These are phyloP conservation scores for Anthracocystis panici-leucophaei DNA, from an alignment of 1,284 basidiomycete species.

Conservation along the genomic window DNA sequence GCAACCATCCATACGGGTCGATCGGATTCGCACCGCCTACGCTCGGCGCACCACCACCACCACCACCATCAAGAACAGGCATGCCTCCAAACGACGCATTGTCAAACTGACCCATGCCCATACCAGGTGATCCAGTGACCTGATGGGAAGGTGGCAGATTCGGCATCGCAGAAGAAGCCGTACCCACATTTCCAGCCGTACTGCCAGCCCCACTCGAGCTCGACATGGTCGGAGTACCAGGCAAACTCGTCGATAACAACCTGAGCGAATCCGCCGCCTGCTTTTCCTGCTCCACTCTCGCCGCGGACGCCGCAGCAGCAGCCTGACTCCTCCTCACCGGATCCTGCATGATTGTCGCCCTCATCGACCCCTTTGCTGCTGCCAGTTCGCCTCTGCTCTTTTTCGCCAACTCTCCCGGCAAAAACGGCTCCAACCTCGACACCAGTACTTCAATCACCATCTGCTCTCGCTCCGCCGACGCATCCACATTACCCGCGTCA, in stretches of 20 bases:
- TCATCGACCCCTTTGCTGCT: conserved; percentile 46
- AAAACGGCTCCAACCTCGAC: conserved; percentile 42
- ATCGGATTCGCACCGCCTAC: conserved; percentile 33
- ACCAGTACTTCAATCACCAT: conserved; percentile 53
- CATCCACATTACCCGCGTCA: conserved; percentile 52
- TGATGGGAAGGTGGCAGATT: conserved; percentile 25
- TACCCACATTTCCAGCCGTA: background rate
- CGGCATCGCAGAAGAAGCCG: conserved; percentile 7
- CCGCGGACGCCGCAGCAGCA: conserved; percentile 7
- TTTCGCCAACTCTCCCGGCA: conserved; percentile 36
- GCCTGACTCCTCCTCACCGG: conserved; percentile 22
- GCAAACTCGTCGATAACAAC: conserved; percentile 34
- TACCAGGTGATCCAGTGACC: conserved; percentile 17
- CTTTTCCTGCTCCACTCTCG: conserved; percentile 43
- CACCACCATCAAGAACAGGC: conserved; percentile 1
- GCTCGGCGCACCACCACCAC: conserved; percentile 1
- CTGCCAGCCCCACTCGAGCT: background rate
- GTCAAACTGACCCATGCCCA: conserved; percentile 23
- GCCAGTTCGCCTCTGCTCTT: conserved; percentile 38
- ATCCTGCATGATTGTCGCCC: conserved; percentile 45
- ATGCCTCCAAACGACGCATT: background rate
- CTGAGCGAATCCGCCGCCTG: conserved; percentile 47
- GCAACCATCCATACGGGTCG: conserved; percentile 52
- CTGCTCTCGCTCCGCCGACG: conserved; percentile 47
- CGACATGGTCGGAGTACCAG: conserved; percentile 44